phyloP scores from a whole-genome alignment of 106 monocot species.

The Gastrodia elata region DNA sequence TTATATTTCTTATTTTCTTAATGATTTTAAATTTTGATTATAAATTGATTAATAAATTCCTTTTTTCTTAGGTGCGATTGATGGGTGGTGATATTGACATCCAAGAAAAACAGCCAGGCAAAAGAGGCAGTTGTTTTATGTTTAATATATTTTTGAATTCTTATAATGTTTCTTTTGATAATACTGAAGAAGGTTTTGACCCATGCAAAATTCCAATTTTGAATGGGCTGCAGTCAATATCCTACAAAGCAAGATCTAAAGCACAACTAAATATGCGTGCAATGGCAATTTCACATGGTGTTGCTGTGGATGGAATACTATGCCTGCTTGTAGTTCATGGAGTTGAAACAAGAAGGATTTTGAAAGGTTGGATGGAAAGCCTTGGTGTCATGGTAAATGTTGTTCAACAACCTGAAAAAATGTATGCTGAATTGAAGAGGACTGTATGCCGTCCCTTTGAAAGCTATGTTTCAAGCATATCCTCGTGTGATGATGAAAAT shows the following conservation, averaged over 20 bases:
- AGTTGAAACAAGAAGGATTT: conserved; percentile 45
- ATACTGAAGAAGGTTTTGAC: conserved; percentile 9
- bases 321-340: conserved; percentile 32
- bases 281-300: conserved; percentile 8
- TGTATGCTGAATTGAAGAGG: conserved; percentile 33
- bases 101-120: conserved; percentile 50
- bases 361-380: conserved; percentile 47
- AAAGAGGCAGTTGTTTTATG: conserved; percentile 72
- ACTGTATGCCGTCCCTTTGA: conserved; percentile 1
- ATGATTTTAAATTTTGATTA: neutral
- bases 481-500: conserved; percentile 9
- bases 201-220: neutral
- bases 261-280: neutral
- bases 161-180: neutral
- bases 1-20: neutral
- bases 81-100: conserved; percentile 91
- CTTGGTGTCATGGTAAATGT: conserved; percentile 48
- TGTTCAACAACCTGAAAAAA: conserved; percentile 19
- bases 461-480: conserved; percentile 11
- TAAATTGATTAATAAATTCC: neutral
- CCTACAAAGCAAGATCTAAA: neutral
- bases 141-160: conserved; percentile 75
- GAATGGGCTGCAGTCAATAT: neutral
- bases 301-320: conserved; percentile 18
- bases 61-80: conserved; percentile 52